Conservation (phyloP, 192 early-diverging fungal species). For the Coemansia brasiliensis region DNA sequence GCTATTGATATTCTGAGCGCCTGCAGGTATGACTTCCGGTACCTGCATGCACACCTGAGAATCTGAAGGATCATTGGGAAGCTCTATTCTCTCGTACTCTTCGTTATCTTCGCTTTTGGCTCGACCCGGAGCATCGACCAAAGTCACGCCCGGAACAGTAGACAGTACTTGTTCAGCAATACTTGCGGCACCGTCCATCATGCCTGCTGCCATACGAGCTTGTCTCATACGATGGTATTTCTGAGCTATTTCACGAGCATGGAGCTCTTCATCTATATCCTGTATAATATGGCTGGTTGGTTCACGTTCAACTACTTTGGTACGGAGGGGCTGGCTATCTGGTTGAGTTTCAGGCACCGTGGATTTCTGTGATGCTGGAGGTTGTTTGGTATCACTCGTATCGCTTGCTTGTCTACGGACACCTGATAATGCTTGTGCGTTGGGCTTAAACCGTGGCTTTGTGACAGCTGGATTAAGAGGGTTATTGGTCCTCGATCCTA, state of each 20-base stretch:
- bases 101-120: not conserved
- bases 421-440: slow-evolving; percentile 6
- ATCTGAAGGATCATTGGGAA: not conserved
- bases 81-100: slow-evolving; percentile 9
- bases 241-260: slow-evolving; percentile 47
- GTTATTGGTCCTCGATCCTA: no score
- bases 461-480: no score
- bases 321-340: slow-evolving; percentile 21
- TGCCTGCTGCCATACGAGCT: slow-evolving; percentile 22
- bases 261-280: slow-evolving; percentile 37
- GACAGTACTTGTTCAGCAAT: slow-evolving; percentile 34
- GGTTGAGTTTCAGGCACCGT: not conserved
- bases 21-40: slow-evolving; percentile 21
- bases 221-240: slow-evolving; percentile 36
- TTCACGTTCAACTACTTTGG: slow-evolving; percentile 28
- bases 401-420: slow-evolving; percentile 4
- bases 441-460: slow-evolving; percentile 32
- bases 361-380: not conserved
- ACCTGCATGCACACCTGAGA: not conserved
- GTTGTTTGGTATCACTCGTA: not conserved
- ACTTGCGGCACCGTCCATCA: slow-evolving; percentile 31
- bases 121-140: slow-evolving; percentile 9
- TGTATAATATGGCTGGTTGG: no score
- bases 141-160: slow-evolving; percentile 12
- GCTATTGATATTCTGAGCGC: not conserved